A percentile compares a stretch with the other conserved stretches of the same genome.
Evolutionary conservation across 176 grass and related monocot genomes (phyloP).

Genomic region (Raddia guianensis): DNA sequence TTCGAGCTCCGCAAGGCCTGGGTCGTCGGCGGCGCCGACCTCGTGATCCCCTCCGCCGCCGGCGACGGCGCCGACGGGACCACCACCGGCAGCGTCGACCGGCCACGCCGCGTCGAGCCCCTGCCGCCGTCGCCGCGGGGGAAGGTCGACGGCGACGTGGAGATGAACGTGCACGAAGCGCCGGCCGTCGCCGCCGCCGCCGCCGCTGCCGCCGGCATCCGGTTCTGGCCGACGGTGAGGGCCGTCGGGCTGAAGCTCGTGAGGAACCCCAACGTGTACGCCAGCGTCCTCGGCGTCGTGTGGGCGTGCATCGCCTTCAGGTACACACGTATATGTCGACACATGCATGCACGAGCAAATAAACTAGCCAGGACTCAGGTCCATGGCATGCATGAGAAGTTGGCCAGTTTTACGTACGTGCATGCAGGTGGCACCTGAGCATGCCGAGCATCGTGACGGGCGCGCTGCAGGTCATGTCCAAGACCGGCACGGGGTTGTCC

Average conservation of each 20-base stretch:
- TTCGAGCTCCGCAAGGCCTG: conserved; percentile 71
- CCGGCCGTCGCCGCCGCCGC: too few species aligned
- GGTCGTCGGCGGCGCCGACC: background rate
- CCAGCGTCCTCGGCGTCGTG: conserved; percentile 67
- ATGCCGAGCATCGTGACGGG: conserved; percentile 70
- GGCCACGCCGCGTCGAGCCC: background rate
- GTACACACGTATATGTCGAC: conserved; percentile 22
- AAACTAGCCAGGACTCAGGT: too few species aligned
- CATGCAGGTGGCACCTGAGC: conserved; percentile 61
- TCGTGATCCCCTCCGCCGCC: background rate
- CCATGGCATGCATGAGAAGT: background rate
- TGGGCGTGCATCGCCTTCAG: conserved; percentile 67
- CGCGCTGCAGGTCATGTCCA: conserved; percentile 78
- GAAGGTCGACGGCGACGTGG: conserved; percentile 4
- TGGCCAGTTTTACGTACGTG: background rate
- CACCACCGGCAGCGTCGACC: background rate
- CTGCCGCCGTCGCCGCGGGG: background rate
- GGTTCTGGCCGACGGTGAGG: conserved; percentile 43
- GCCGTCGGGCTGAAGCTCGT: conserved; percentile 63
- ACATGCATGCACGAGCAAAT: too few species aligned
- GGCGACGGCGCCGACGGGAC: background rate
- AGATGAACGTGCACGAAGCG: conserved; percentile 16
- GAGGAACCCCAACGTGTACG: conserved; percentile 72
- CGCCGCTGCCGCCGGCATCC: background rate
- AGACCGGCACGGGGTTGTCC: conserved; percentile 60